phyloP scores from a whole-genome alignment of 2,329 filamentous ascomycete species.

The Aspergillus sp. region DNA sequence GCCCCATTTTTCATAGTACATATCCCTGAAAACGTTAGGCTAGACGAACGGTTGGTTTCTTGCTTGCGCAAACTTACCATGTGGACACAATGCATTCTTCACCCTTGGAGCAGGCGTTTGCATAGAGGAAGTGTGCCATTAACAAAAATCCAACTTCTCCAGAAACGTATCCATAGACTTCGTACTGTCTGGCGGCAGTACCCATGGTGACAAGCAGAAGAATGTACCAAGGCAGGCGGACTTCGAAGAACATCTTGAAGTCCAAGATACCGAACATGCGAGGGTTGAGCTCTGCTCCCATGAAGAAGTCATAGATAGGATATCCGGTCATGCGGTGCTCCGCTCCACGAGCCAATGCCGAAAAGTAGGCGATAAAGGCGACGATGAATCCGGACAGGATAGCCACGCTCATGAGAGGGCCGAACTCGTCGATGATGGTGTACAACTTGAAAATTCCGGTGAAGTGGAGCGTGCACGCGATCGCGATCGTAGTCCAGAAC shows the following conservation, averaged over 20 bases:
- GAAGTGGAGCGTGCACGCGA: conserved; percentile 72
- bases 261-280: conserved; percentile 80
- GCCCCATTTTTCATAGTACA: conserved; percentile 96
- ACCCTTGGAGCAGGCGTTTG: conserved; percentile 87
- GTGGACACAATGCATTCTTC: conserved; percentile 88
- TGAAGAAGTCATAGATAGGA: conserved; percentile 84
- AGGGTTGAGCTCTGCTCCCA: conserved; percentile 84
- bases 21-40: conserved; percentile 62
- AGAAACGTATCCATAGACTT: conserved; percentile 80
- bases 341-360: conserved; percentile 74
- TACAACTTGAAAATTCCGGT: conserved; percentile 85
- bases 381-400: conserved; percentile 88
- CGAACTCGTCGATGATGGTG: conserved; percentile 92
- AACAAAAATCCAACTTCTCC: conserved; percentile 81
- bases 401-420: conserved; percentile 85
- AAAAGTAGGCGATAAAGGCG: conserved; percentile 80
- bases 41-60: too few species aligned
- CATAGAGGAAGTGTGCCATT: conserved; percentile 88
- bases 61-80: conserved; percentile 55
- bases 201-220: conserved; percentile 76
- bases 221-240: conserved; percentile 89
- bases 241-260: conserved; percentile 96
- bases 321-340: conserved; percentile 90
- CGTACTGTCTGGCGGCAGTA: conserved; percentile 77
- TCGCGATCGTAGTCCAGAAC: conserved; percentile 79